phyloP scores from a whole-genome alignment of 495 filamentous ascomycete species.

The Penicillium steckii region DNA sequence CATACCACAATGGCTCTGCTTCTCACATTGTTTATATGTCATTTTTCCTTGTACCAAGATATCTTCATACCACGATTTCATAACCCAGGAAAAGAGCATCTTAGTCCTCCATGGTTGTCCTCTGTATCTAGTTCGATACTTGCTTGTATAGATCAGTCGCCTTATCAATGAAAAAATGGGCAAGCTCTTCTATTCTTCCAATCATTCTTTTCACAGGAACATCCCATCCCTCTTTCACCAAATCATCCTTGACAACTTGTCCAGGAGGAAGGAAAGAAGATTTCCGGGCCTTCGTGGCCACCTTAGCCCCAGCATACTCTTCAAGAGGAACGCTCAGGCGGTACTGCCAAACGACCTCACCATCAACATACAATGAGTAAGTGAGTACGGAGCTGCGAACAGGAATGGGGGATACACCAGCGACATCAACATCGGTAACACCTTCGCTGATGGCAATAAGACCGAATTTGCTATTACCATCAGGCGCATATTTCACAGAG shows the following conservation, averaged over 20 bases:
- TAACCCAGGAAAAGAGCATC: constrained; percentile 3
- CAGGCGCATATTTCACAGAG: constrained; percentile 78
- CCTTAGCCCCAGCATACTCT: not conserved
- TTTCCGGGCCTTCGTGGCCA: not conserved
- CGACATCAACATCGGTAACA: constrained; percentile 51
- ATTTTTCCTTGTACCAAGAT: too few species aligned
- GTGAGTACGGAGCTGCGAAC: constrained; percentile 57
- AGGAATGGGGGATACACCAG: constrained; percentile 19
- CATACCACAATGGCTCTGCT: too few species aligned
- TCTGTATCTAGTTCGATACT: constrained; percentile 8
- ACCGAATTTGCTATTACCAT: constrained; percentile 89
- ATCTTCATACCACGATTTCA: too few species aligned
- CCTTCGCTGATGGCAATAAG: constrained; percentile 76
- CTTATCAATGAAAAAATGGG: not conserved
- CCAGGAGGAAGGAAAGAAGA: constrained; percentile 21
- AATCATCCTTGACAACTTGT: constrained; percentile 28
- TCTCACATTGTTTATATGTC: too few species aligned
- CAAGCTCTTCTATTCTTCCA: constrained; percentile 20
- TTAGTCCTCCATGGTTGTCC: constrained; percentile 18
- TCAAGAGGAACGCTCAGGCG: constrained; percentile 37
- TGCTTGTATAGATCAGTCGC: constrained; percentile 8
- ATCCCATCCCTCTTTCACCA: constrained; percentile 14
- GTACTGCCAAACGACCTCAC: constrained; percentile 72
- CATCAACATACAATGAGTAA: constrained; percentile 83
- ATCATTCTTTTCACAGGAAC: constrained; percentile 14